Evolutionary conservation across 1,139 yeast species (phyloP), one percentile per base, ranked within the genome.

Genomic region (Tardiomyces blankii): DNA sequence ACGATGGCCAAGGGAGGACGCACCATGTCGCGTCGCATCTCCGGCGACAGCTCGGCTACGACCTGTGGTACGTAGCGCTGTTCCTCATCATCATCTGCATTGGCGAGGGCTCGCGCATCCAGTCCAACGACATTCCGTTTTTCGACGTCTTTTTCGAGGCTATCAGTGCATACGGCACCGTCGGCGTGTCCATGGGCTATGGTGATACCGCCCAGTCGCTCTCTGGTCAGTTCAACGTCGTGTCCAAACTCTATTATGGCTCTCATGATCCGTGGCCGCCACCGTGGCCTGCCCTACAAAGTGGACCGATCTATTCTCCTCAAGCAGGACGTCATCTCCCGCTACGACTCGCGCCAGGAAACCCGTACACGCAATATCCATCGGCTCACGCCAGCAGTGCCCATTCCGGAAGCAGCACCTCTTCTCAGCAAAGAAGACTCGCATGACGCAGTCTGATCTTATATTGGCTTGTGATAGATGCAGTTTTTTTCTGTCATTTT

Each of bases 81-180:
- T 96, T 95, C 0, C 66, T 91, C 30, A 87, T 93, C 59, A 73
- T 91, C 43, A 78, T 91, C 40, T 85, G 96, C 58, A 80, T 89
- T 46, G 84, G 87, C 42, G 98, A 93, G 59, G 86, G 91, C 32
- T 64, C 70, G 4, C 76, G 75, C 50, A 68, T 91, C 38, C 47
- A 42, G 40, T 44, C 46, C 23, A 41, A 50, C 1, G 66, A 75
- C 3, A 87, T 89, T 58, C 70, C 78, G 9, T 76, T 86, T 16
- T 91, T 89, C 63, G 70, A 78, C 9, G 70, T 86, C 2, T 65
- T 91, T 57, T 91, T 91, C 65, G 99, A 91, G 61, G 79, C 88
- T 49, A 84, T 87, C 4, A 83, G 95, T 56, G 98, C 98, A 0
- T 93, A 91, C 63, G 96, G 96, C 62, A 89, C 96, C 0, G 97